Percentiles rank a stretch among this genome's conserved stretches.
Evolutionary conservation across 495 filamentous ascomycete genomes (phyloP).

Genomic region (Lophiostoma macrostomum): DNA sequence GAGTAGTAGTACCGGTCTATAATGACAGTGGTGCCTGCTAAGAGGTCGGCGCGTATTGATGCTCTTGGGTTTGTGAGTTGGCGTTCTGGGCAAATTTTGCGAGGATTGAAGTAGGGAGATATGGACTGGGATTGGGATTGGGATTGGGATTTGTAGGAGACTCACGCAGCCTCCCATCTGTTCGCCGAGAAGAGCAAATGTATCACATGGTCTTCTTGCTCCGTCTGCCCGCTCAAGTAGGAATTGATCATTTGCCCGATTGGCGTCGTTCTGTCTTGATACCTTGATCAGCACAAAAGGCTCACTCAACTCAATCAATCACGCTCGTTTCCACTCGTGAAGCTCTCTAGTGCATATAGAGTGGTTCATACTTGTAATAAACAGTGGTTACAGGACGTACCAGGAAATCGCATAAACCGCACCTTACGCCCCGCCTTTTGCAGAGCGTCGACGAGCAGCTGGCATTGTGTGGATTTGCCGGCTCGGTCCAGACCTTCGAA

Average conservation of each 20-base stretch:
- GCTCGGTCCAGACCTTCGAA: slow-evolving; percentile 93
- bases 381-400: slow-evolving; percentile 46
- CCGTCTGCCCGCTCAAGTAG: slow-evolving; percentile 72
- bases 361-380: too few relatives aligned
- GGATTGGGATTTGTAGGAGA: slow-evolving; percentile 3
- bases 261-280: slow-evolving; percentile 85
- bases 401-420: slow-evolving; percentile 80
- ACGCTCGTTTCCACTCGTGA: too few relatives aligned
- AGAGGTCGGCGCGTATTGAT: slow-evolving; percentile 60
- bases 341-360: too few relatives aligned
- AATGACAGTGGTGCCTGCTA: slow-evolving; percentile 68
- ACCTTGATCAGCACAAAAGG: too few relatives aligned
- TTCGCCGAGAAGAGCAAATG: slow-evolving; percentile 96
- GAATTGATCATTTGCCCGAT: slow-evolving; percentile 87
- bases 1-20: slow-evolving; percentile 93
- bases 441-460: slow-evolving; percentile 63
- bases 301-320: too few relatives aligned
- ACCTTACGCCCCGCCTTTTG: slow-evolving; percentile 60
- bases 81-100: background rate
- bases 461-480: slow-evolving; percentile 93
- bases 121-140: background rate
- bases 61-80: slow-evolving; percentile 38
- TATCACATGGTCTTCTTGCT: slow-evolving; percentile 87
- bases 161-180: slow-evolving; percentile 80
- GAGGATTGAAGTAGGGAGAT: slow-evolving; percentile 1